A percentile compares a stretch with the other conserved stretches of the same genome.
These are phyloP conservation scores for Botrytis fragariae DNA, from an alignment of 2,329 filamentous ascomycete species.

Conservation along the genomic window DNA sequence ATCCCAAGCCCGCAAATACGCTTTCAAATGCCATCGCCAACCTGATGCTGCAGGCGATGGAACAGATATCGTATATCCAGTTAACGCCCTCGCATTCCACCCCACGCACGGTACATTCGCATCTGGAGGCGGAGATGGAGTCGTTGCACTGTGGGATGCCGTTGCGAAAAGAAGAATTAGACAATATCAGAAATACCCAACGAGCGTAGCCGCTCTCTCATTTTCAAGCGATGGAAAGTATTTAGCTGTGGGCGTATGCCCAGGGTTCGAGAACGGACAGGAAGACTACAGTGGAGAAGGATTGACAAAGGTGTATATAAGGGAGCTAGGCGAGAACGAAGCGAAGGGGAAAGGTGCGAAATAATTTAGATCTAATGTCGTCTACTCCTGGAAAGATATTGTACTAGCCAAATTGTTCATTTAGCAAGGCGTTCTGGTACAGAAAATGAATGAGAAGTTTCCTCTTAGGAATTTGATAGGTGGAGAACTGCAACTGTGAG, in stretches of 20 bases:
- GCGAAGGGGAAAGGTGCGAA: slow-evolving; percentile 48
- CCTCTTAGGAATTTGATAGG: background rate
- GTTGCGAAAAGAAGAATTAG: slow-evolving; percentile 67
- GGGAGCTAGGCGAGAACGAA: slow-evolving; percentile 83
- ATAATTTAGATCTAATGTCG: slow-evolving; percentile 21
- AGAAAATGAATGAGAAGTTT: slow-evolving; percentile 4
- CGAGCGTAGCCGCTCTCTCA: slow-evolving; percentile 60
- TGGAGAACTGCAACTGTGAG: background rate
- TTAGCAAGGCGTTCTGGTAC: slow-evolving; percentile 27
- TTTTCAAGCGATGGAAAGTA: slow-evolving; percentile 65
- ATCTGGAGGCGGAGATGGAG: slow-evolving; percentile 68
- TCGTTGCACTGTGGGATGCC: slow-evolving; percentile 71
- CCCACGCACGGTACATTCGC: slow-evolving; percentile 65
- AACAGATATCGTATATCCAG: slow-evolving; percentile 69
- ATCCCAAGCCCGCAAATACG: slow-evolving; percentile 90
- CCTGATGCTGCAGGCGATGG: slow-evolving; percentile 56
- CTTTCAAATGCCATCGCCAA: slow-evolving; percentile 97
- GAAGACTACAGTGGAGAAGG: slow-evolving; percentile 74
- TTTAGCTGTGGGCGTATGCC: slow-evolving; percentile 64
- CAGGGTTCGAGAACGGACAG: slow-evolving; percentile 68
- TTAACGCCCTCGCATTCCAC: slow-evolving; percentile 70
- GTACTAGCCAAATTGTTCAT: slow-evolving; percentile 11
- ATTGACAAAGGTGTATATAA: slow-evolving; percentile 72
- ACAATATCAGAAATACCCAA: slow-evolving; percentile 64
- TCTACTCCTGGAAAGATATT: background rate